Percentiles rank a stretch among this genome's conserved stretches.
These are phyloP conservation scores for Chrysanthemum makinoi DNA, from an alignment of 129 eudicot species.

Conservation along the genomic window DNA sequence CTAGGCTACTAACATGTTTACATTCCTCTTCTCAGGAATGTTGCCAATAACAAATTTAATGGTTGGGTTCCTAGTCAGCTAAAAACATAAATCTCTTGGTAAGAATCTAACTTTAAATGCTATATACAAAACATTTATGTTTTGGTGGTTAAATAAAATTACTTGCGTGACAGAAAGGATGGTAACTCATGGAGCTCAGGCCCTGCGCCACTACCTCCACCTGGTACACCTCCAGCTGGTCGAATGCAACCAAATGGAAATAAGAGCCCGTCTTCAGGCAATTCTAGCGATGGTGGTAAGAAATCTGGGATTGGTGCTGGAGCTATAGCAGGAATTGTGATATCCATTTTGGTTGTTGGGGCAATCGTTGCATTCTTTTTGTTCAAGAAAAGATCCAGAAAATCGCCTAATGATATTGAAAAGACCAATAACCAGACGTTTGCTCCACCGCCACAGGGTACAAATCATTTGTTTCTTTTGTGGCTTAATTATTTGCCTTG, in stretches of 20 bases:
- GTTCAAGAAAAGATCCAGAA: slow-evolving; percentile 61
- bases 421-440: slow-evolving; percentile 77
- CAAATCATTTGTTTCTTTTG: neutral
- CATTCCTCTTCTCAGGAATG: slow-evolving; percentile 46
- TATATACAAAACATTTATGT: neutral
- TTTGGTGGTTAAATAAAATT: slow-evolving; percentile 11
- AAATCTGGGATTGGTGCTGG: slow-evolving; percentile 79
- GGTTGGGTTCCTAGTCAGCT: slow-evolving; percentile 87
- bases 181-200: slow-evolving; percentile 91
- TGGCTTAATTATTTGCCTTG: neutral
- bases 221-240: slow-evolving; percentile 77
- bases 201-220: slow-evolving; percentile 93
- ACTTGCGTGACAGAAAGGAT: slow-evolving; percentile 47
- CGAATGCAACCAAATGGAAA: slow-evolving; percentile 40
- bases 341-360: slow-evolving; percentile 77
- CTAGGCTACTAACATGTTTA: slow-evolving; percentile 5
- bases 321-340: slow-evolving; percentile 82
- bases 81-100: slow-evolving; percentile 79
- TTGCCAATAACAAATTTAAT: slow-evolving; percentile 74
- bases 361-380: slow-evolving; percentile 74
- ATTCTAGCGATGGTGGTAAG: slow-evolving; percentile 37
- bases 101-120: slow-evolving; percentile 39
- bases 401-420: slow-evolving; percentile 62
- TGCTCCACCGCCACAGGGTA: slow-evolving; percentile 75
- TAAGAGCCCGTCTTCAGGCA: slow-evolving; percentile 37